Evolutionary conservation across 1,139 yeast species (phyloP), one percentile per base, ranked within the genome.

Genomic region (Yamadazyma siamensis): DNA sequence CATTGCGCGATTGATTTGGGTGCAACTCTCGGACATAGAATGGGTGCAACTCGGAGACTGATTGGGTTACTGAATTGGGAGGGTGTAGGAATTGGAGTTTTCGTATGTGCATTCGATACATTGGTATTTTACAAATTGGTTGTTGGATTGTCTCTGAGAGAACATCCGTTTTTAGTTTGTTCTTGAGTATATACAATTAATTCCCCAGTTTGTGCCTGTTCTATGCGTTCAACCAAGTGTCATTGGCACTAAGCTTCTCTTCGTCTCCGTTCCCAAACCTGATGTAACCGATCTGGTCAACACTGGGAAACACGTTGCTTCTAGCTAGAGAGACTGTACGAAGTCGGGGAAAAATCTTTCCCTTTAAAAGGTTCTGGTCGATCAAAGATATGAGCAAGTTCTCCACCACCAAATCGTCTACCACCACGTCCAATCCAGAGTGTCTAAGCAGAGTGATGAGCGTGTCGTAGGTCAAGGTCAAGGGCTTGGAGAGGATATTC

Each of bases 351-450:
- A 70, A 63, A 1, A 76, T 47, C 36, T 76, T 77, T 0, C 79
- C 82, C 39, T 67, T 71, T 23, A 77, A 46, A 18, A 75, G 49
- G 34, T 71, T 74, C 35, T 73, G 75, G 41, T 74, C 81, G 20
- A 74, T 67, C 14, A 77, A 47, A 4, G 75, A 54, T 7, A 73
- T 57, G 28, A 77, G 51, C 3, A 77, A 43, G 35, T 75, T 76
- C 35, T 76, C 82, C 4, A 69, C 49, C 6, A 59, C 43, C 11
- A 46, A 35, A 31, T 62, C 69, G 29, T 59, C 65, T 5, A 43
- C 39, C 4, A 31, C 27, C 25, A 31, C 38, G 21, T 38, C 39
- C 15, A 41, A 41, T 44, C 54, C 31, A 3, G 40, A 31, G 11
- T 46, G 23, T 20, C 31, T 33, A 9, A 63, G 39, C 2, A 57